Evolutionary conservation across 2,329 filamentous ascomycete species (phyloP).

Genomic region (Elsinoe necatrix): DNA sequence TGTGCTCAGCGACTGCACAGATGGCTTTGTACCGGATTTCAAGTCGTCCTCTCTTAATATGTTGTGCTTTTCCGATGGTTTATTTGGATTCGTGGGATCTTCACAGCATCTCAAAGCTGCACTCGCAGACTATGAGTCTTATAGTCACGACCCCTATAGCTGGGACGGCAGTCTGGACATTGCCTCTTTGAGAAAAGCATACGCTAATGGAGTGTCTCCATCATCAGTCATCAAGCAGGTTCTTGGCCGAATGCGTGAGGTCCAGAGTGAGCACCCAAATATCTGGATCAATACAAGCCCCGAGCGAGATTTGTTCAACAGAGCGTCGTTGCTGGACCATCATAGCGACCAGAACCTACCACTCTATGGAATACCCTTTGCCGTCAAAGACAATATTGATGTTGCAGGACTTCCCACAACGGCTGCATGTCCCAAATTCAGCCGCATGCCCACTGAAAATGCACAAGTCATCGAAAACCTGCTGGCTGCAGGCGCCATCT

Average conservation of each 20-base stretch:
- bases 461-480: constrained; percentile 45
- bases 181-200: constrained; percentile 36
- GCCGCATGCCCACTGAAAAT: constrained; percentile 41
- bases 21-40: constrained; percentile 41
- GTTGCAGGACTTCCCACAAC: constrained; percentile 45
- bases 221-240: constrained; percentile 32
- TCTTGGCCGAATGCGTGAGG: constrained; percentile 42
- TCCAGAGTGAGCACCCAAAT: constrained; percentile 39
- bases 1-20: constrained; percentile 42
- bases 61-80: constrained; percentile 43
- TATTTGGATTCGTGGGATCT: constrained; percentile 42
- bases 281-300: constrained; percentile 44
- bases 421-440: constrained; percentile 43
- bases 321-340: constrained; percentile 4
- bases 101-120: constrained; percentile 33
- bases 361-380: constrained; percentile 50
- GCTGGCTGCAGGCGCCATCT: constrained; percentile 45
- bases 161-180: constrained; percentile 40
- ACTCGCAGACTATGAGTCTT: constrained; percentile 24
- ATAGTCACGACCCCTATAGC: constrained; percentile 22
- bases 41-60: constrained; percentile 43
- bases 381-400: constrained; percentile 50
- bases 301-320: constrained; percentile 25
- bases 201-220: constrained; percentile 35
- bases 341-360: constrained; percentile 25